Evolutionary conservation across 129 eudicot genomes (phyloP), one percentile per base, ranked within the genome.

Genomic region (Erigeron canadensis): DNA sequence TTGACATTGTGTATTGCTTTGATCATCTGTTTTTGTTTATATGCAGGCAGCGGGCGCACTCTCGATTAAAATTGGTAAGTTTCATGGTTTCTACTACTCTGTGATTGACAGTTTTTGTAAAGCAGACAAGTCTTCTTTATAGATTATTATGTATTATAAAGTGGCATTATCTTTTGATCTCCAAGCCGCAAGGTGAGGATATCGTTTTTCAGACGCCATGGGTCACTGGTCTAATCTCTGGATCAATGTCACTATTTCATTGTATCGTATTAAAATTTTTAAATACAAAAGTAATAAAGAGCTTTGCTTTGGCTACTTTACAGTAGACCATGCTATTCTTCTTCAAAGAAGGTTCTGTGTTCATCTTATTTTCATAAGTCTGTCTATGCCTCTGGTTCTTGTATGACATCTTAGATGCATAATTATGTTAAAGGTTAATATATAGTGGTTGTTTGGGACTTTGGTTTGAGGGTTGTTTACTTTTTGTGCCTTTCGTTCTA

Each of bases 1-100:
- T 75, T 66, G 9, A 45, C 19, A 47, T 43, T 43, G 34, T 50
- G 64, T 63, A 21, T 9, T 56, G 51, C 43, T 19, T 40, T 77
- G 67, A 71, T 71, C 43, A 38, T 71, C 10, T 75, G 4, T 23
- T 17, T 75, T 80, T 28, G 57, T 40, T 39, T 48, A 12, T 60
- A 40, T 86, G 94, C 96, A 95, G 99, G 99, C 99, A 67, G 99
- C 99, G 40, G 97, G 97, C 45, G 94, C 99, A 40, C 82, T 95
- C 15, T 88, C 91, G 0, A 86, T 95, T 34, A 88, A 86, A 74
- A 95, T 95, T 28, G 99, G 99, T 88, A 61, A 77, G 96, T 28
- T 75, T 76, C 28, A 23, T 44, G 54, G 39, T 50, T 58, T 67
- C 17, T 70, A 50, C 58, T 71, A 55, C 74, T 41, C 34, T 23